Evolutionary conservation across 495 filamentous ascomycete species (phyloP), one percentile per base, ranked within the genome.

Genomic region (Filosporella fistucella): DNA sequence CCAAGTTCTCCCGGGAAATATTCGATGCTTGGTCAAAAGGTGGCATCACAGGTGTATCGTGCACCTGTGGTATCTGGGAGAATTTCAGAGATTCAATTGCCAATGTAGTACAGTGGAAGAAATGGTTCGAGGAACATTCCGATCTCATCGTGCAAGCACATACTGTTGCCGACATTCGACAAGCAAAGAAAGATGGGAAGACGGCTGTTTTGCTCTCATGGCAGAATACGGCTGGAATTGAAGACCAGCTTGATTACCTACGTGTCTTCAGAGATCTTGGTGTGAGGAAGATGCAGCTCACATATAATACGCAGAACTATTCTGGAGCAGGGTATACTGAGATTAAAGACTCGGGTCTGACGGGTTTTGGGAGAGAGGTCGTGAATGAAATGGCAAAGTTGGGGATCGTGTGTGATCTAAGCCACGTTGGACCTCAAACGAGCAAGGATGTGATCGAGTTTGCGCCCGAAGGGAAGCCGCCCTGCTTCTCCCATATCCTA

Each of bases 121-220:
- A 52, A 23, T 55, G 52, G 52, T 55, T 55, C 32, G 52, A 55
- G n/a, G 52, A 55, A 20, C 52, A 45, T 18, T 43, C 47, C 29
- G 47, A 55, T 47, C 38, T 52, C 6, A 43, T 55, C 12, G 47
- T 55, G 13, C 52, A 55, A 32, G 61, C 62, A 34, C 69, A 70
- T 40, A 67, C 60, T 6, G 69, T 70, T 7, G 47, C 49, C 13
- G 68, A 72, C 42, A 65, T 72, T 22, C 56, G 52, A 41, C 18
- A 38, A 23, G 52, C 52, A 2, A 55, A 55, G 17, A 17, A 17
- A 25, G 30, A 51, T 13, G 52, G 47, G 16, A 55, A 37, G 41
- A 51, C 47, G 11, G 52, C 47, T 5, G 47, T 55, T n/a, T 34
- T 55, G 16, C 29, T 55, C 1, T 55, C 47, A 25, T 55, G 52